Percentiles rank a stretch among this genome's conserved stretches.
Evolutionary conservation across 192 early-diverging fungal genomes (phyloP).

Genomic region (Gonapodya sp.): DNA sequence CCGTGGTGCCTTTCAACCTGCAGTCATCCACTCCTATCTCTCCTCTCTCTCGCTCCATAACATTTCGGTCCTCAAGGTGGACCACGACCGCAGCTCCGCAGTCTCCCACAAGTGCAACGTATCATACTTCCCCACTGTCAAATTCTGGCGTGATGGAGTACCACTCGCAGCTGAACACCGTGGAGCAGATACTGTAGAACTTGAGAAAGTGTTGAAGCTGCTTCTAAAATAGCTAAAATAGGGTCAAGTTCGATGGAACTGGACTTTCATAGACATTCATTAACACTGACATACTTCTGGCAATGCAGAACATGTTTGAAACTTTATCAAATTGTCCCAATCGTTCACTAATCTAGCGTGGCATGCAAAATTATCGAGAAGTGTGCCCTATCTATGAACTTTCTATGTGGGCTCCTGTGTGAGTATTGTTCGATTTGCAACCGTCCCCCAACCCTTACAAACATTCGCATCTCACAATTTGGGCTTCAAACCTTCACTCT

Average conservation of each 20-base stretch:
- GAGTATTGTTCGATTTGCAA: too few relatives aligned
- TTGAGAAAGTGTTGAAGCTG: not conserved
- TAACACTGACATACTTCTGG: too few relatives aligned
- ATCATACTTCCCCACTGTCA: not conserved
- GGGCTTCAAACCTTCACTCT: slow-evolving; percentile 5
- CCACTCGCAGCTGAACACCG: not conserved
- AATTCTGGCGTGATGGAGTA: not conserved
- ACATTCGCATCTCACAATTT: too few relatives aligned
- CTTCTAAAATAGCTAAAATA: not conserved
- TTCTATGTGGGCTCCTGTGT: too few relatives aligned
- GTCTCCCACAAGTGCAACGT: not conserved
- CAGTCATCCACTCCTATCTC: not conserved
- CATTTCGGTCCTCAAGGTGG: not conserved
- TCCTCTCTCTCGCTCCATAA: not conserved
- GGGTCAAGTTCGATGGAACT: too few relatives aligned
- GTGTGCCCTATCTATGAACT: too few relatives aligned
- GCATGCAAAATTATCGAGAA: too few relatives aligned
- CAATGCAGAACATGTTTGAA: too few relatives aligned
- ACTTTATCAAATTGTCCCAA: too few relatives aligned
- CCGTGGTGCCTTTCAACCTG: not conserved
- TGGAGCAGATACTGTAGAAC: not conserved
- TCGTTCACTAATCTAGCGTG: too few relatives aligned
- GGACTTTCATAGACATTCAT: too few relatives aligned
- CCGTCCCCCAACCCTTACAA: too few relatives aligned
- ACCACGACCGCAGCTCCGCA: not conserved